These are phyloP conservation scores for Hypoxylon lenormandii DNA, from an alignment of 495 filamentous ascomycete species.

Conservation along the genomic window DNA sequence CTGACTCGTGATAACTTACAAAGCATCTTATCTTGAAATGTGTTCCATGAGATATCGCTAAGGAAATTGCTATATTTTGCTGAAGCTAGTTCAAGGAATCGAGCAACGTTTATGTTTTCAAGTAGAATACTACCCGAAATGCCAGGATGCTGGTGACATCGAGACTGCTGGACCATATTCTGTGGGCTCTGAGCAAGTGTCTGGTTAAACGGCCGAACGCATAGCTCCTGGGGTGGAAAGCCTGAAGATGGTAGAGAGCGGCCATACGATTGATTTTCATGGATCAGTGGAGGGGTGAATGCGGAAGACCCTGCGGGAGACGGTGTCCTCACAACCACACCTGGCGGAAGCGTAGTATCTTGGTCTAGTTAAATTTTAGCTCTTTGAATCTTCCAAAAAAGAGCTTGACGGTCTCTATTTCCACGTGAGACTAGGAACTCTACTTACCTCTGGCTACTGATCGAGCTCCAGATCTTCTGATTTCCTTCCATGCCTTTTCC, in stretches of 20 bases:
- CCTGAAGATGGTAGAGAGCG: not conserved
- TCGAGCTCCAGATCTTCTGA: conserved; percentile 37
- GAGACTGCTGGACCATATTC: not conserved
- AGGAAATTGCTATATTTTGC: not conserved
- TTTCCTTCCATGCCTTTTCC: conserved; percentile 42
- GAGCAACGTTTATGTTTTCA: not conserved
- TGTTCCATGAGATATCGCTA: conserved; percentile 5
- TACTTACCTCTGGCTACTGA: conserved; percentile 11
- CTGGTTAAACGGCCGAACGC: not conserved
- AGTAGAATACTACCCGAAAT: not conserved
- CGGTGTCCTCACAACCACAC: conserved; percentile 43
- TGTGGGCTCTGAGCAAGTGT: not conserved
- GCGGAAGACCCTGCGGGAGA: conserved; percentile 17
- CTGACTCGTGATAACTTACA: not conserved
- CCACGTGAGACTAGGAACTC: not conserved
- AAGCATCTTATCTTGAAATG: not conserved
- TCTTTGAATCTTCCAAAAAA: conserved; percentile 37
- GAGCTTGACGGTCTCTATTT: not conserved
- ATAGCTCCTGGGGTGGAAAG: not conserved
- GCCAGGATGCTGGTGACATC: not conserved
- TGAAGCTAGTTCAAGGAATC: not conserved
- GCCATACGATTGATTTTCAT: not conserved
- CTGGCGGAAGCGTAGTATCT: conserved; percentile 27
- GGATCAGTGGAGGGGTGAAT: not conserved
- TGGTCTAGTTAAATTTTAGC: conserved; percentile 1